Evolutionary conservation across 176 grass and related monocot genomes (phyloP), one percentile per base, ranked within the genome.

Genomic region (Leersia perrieri): DNA sequence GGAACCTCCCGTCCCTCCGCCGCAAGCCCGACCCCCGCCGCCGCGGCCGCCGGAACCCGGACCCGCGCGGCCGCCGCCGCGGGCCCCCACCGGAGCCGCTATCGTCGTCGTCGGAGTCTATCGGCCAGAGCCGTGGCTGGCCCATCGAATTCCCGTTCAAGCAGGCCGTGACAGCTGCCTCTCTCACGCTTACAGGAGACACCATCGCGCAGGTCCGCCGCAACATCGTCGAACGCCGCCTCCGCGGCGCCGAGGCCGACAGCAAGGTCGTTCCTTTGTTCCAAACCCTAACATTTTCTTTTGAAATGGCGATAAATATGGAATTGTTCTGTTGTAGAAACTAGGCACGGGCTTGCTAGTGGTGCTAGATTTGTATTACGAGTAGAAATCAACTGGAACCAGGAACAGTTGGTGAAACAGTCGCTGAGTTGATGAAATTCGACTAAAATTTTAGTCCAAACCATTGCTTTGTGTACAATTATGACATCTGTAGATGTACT

Each of bases 141-240:
- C 82, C 84, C 66, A 36, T 84, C 22, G 89, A 81, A 3, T 99
- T 99, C 85, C 96, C 96, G 11, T 87, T 95, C 68, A 93, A 83
- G 82, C 92, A 95, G 86, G 92, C 96, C 7, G 72, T 75, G 40
- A 90, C 84, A 13, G 96, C 96, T 7, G 96, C 92, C 9, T 95
- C 77, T 33, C 96, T 98, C 72, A 90, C 92, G 84, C 72, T 99
- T 14, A 84, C 92, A 9, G 96, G 96, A 13, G 96, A 99, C 63
- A 99, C 96, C 40, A 82, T 99, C 55, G 92, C 96, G 26, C 96
- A 99, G 84, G 86, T 93, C 72, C 91, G 85, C 33, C 18, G 76
- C 60, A 90, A 86, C 72, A 90, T 87, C 76, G 45, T 80, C 30
- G 79, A 60, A 39, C 81, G 84, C 76, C 77, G 78, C 36, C 32